Evolutionary conservation across 2,329 filamentous ascomycete species (phyloP).

Genomic region (Colletotrichum godetiae): DNA sequence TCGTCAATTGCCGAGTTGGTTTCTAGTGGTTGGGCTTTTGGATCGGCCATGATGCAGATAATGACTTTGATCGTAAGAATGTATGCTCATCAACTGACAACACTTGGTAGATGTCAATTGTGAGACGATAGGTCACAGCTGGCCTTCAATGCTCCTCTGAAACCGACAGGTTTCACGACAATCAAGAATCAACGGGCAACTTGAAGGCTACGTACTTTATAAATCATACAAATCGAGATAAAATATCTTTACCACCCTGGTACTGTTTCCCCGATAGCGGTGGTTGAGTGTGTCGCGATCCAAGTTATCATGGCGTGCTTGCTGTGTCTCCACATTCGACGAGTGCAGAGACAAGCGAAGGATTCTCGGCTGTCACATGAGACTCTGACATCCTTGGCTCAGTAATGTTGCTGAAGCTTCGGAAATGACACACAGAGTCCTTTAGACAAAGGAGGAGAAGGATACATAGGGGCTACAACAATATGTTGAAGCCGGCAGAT

Average conservation of each 20-base stretch:
- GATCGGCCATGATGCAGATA: neutral
- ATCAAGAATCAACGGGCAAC: neutral
- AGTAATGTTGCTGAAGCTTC: too few species aligned
- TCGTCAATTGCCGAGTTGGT: neutral
- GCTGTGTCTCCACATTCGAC: neutral
- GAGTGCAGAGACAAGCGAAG: neutral
- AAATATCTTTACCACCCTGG: neutral
- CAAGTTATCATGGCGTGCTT: slow-evolving; percentile 25
- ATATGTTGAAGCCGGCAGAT: too few species aligned
- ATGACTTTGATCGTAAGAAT: too few species aligned
- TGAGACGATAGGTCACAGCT: neutral
- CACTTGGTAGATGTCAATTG: neutral
- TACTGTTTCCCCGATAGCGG: neutral
- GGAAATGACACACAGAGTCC: too few species aligned
- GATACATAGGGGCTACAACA: too few species aligned
- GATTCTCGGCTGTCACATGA: neutral
- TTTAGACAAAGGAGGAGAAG: too few species aligned
- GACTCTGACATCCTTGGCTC: neutral
- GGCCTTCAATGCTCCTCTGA: neutral
- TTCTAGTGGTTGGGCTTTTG: neutral
- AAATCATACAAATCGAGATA: neutral
- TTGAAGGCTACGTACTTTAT: neutral
- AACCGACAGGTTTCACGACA: neutral
- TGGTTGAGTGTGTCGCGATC: slow-evolving; percentile 10
- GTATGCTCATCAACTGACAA: neutral